phyloP scores from a whole-genome alignment of 352 stramenopile species.

The Pythium insidiosum region DNA sequence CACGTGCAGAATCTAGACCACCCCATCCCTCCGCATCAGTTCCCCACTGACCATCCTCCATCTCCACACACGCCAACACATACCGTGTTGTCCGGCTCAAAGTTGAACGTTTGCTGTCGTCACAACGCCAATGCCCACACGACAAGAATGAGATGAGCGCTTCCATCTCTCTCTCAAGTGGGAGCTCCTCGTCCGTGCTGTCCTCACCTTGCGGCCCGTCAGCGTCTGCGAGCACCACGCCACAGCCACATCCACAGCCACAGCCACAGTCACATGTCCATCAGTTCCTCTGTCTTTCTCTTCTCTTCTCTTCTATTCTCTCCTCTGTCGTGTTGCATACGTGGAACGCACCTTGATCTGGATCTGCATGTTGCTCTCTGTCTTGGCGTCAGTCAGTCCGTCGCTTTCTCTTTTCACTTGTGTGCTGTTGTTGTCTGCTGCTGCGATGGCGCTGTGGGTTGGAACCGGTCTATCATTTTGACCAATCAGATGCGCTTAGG shows the following conservation, averaged over 20 bases:
- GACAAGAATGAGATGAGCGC: not conserved
- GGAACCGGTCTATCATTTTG: too few species aligned
- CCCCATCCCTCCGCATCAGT: not conserved
- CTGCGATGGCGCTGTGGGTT: too few species aligned
- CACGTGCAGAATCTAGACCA: slow-evolving; percentile 89
- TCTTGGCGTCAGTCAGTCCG: too few species aligned
- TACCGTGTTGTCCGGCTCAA: slow-evolving; percentile 83
- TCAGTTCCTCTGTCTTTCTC: too few species aligned
- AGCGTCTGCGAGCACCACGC: slow-evolving; percentile 51
- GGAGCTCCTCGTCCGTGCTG: not conserved
- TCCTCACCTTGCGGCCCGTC: slow-evolving; percentile 64
- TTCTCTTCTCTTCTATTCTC: not conserved
- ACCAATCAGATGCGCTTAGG: too few species aligned
- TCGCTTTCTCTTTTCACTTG: slow-evolving; percentile 5
- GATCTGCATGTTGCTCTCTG: slow-evolving; percentile 87
- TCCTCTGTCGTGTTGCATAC: not conserved
- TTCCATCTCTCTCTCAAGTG: not conserved
- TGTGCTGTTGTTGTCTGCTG: too few species aligned
- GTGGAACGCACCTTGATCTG: slow-evolving; percentile 78
- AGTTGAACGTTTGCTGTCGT: slow-evolving; percentile 85
- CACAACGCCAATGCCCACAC: too few species aligned
- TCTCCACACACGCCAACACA: too few species aligned
- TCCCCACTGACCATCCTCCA: too few species aligned
- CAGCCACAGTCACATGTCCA: too few species aligned
- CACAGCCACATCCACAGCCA: not conserved